A percentile compares a stretch with the other conserved stretches of the same genome.
Conservation (phyloP, 2,329 filamentous ascomycete species). For the Didymellaceae sp. region DNA sequence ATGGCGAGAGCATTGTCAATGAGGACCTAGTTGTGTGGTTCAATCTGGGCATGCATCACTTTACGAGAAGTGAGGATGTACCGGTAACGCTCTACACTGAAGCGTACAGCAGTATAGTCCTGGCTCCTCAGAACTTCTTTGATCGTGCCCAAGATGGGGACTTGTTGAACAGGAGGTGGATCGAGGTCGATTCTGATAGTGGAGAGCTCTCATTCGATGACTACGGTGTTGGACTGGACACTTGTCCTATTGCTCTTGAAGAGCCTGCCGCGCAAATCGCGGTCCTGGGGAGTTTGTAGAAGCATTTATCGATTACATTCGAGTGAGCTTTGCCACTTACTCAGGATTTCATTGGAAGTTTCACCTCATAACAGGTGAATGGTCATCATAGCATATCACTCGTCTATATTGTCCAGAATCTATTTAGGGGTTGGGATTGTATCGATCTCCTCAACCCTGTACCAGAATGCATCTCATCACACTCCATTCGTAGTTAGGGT, state of each 20-base stretch:
- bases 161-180: conserved; percentile 28
- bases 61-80: conserved; percentile 14
- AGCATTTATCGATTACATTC: neutral
- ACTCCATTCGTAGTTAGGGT: neutral
- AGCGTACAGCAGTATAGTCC: conserved; percentile 29
- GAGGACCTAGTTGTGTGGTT: conserved; percentile 56
- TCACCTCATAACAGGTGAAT: neutral
- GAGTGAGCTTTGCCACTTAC: neutral
- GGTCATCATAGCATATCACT: neutral
- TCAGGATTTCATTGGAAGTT: too few relatives aligned
- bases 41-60: conserved; percentile 58
- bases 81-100: conserved; percentile 27
- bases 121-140: conserved; percentile 34
- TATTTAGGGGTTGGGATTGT: neutral
- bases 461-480: neutral
- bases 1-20: conserved; percentile 53
- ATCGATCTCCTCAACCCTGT: neutral
- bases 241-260: conserved; percentile 16
- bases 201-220: conserved; percentile 23
- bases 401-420: neutral
- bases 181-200: conserved; percentile 20
- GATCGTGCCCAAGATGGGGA: conserved; percentile 30
- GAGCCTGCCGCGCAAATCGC: conserved; percentile 22
- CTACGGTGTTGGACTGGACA: conserved; percentile 25
- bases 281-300: conserved; percentile 7